These are phyloP conservation scores for Pluteus cervinus DNA, from an alignment of 768 basidiomycete genomes.

Conservation along the genomic window DNA sequence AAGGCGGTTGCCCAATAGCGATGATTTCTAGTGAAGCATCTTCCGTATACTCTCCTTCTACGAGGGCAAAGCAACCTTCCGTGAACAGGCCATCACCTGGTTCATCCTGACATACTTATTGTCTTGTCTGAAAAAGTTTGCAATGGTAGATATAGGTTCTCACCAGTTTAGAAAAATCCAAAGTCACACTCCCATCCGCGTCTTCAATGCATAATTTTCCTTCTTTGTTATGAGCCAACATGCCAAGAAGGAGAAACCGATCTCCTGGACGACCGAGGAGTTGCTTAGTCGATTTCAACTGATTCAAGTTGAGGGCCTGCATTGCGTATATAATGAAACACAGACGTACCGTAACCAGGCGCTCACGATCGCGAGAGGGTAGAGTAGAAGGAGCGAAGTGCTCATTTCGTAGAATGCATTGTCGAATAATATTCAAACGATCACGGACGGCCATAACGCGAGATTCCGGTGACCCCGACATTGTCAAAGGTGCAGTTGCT, in stretches of 20 bases:
- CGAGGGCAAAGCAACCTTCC: slow-evolving; percentile 90
- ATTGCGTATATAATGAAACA: background rate
- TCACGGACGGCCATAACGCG: slow-evolving; percentile 77
- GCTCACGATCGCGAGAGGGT: slow-evolving; percentile 81
- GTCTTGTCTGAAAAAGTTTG: background rate
- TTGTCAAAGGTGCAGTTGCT: slow-evolving; percentile 45
- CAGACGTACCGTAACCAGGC: slow-evolving; percentile 74
- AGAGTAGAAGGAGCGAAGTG: slow-evolving; percentile 96
- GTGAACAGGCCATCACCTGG: slow-evolving; percentile 96
- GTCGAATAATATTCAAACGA: slow-evolving; percentile 84
- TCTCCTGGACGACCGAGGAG: slow-evolving; percentile 85
- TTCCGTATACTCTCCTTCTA: slow-evolving; percentile 95
- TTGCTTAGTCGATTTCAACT: slow-evolving; percentile 96
- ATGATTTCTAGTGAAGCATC: slow-evolving; percentile 84
- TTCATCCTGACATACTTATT: slow-evolving; percentile 46
- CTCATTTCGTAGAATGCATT: slow-evolving; percentile 91
- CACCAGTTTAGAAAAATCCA: slow-evolving; percentile 87
- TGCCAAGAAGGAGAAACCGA: slow-evolving; percentile 88
- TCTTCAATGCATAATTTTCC: slow-evolving; percentile 91
- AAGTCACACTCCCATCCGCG: slow-evolving; percentile 80
- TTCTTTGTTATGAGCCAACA: slow-evolving; percentile 86
- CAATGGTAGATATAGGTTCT: slow-evolving; percentile 14
- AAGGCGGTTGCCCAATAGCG: slow-evolving; percentile 96
- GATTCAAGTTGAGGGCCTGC: slow-evolving; percentile 1
- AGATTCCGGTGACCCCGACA: slow-evolving; percentile 82